Evolutionary conservation across 2,329 filamentous ascomycete genomes (phyloP).

Genomic region (Colletotrichum sp.): DNA sequence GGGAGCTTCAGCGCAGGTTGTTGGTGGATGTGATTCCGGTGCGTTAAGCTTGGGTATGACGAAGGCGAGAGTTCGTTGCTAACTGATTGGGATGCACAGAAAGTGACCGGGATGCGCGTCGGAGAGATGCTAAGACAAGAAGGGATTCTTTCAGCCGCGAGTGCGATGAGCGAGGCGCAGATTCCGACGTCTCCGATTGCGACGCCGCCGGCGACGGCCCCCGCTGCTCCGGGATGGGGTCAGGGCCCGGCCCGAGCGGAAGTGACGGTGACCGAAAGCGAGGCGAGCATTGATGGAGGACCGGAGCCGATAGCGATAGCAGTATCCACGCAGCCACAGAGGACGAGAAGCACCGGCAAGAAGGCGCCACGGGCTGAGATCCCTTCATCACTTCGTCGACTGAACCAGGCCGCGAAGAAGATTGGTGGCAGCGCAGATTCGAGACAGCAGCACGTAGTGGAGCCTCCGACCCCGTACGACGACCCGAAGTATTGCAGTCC

Average conservation of each 20-base stretch:
- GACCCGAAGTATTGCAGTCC: slow-evolving; percentile 10
- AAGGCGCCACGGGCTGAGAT: not conserved
- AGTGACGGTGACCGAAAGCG: not conserved
- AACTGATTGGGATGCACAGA: not conserved
- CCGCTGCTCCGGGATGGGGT: not conserved
- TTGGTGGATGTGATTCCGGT: not conserved
- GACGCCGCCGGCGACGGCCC: too few species aligned
- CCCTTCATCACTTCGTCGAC: not conserved
- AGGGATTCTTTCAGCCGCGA: not conserved
- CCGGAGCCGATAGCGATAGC: not conserved
- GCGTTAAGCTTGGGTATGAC: not conserved
- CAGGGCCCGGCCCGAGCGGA: not conserved
- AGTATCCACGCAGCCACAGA: not conserved
- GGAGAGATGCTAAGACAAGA: not conserved
- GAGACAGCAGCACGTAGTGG: not conserved
- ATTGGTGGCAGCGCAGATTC: not conserved
- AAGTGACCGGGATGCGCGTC: not conserved
- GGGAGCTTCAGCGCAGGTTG: slow-evolving; percentile 2
- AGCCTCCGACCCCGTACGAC: not conserved
- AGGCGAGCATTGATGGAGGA: accelerated
- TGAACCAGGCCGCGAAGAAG: not conserved
- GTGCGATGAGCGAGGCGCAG: too few species aligned
- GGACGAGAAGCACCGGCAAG: not conserved
- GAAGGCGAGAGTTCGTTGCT: not conserved
- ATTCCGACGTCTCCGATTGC: not conserved